phyloP scores from a whole-genome alignment of 768 basidiomycete genomes.

The Boletus tomentosulus region DNA sequence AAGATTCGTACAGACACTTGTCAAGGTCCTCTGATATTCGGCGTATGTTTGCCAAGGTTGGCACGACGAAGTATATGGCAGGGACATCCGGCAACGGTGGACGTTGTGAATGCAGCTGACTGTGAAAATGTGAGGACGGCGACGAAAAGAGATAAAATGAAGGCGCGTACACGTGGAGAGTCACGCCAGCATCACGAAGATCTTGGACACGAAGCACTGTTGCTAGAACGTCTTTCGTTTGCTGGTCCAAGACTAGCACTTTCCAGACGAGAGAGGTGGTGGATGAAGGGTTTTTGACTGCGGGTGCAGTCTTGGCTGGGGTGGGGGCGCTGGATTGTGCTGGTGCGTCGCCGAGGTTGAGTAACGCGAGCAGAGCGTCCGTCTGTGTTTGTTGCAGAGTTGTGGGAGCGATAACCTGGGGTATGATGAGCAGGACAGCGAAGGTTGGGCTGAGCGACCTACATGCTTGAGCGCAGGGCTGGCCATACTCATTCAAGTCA shows the following conservation, averaged over 20 bases:
- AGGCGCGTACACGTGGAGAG: slow-evolving; percentile 85
- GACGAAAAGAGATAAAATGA: not conserved
- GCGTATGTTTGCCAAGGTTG: slow-evolving; percentile 78
- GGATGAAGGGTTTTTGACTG: slow-evolving; percentile 48
- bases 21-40: slow-evolving; percentile 93
- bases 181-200: slow-evolving; percentile 93
- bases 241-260: slow-evolving; percentile 89
- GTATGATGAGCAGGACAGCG: slow-evolving; percentile 27
- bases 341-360: slow-evolving; percentile 74
- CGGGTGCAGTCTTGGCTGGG: slow-evolving; percentile 30
- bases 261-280: slow-evolving; percentile 90
- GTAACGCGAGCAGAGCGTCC: slow-evolving; percentile 72
- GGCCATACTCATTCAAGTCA: slow-evolving; percentile 33
- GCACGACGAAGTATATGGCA: slow-evolving; percentile 93
- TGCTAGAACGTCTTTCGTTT: slow-evolving; percentile 94
- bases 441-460: slow-evolving; percentile 5
- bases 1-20: slow-evolving; percentile 86
- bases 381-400: slow-evolving; percentile 91
- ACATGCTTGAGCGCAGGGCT: slow-evolving; percentile 45
- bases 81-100: slow-evolving; percentile 94
- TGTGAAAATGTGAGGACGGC: slow-evolving; percentile 29
- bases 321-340: slow-evolving; percentile 2
- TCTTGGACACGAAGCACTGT: slow-evolving; percentile 96
- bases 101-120: slow-evolving; percentile 85
- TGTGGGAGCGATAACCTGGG: slow-evolving; percentile 38